phyloP scores from a whole-genome alignment of 2,329 filamentous ascomycete species.

The Monosporascus sp. region DNA sequence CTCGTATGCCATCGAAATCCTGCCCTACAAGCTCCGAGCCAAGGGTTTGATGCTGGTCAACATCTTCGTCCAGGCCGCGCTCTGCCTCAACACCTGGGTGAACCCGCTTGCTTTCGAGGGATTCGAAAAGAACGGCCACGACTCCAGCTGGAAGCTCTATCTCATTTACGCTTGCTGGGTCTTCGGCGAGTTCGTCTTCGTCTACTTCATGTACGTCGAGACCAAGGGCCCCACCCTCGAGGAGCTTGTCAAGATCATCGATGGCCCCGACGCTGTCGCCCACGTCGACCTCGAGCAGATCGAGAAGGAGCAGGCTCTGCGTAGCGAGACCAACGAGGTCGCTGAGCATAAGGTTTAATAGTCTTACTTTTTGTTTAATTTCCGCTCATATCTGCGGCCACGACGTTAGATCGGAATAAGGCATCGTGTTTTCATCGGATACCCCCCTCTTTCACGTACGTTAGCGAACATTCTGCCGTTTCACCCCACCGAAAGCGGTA shows the following conservation, averaged over 20 bases:
- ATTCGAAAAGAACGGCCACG: slow-evolving; percentile 32
- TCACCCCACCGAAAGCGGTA: no score
- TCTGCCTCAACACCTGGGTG: slow-evolving; percentile 48
- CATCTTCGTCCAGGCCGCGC: slow-evolving; percentile 47
- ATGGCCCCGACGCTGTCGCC: slow-evolving; percentile 51
- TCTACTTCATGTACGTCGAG: slow-evolving; percentile 54
- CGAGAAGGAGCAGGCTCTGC: slow-evolving; percentile 34
- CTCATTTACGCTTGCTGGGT: slow-evolving; percentile 54
- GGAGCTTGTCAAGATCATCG: slow-evolving; percentile 62
- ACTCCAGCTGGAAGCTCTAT: slow-evolving; percentile 48
- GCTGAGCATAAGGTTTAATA: slow-evolving; percentile 20
- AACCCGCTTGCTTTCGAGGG: slow-evolving; percentile 49
- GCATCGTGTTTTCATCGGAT: background rate
- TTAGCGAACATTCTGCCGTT: background rate
- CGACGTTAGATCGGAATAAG: background rate
- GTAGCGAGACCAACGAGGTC: slow-evolving; percentile 18
- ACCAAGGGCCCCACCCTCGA: slow-evolving; percentile 60
- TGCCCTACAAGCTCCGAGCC: slow-evolving; percentile 44
- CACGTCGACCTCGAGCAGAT: slow-evolving; percentile 39
- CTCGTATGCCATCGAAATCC: slow-evolving; percentile 46
- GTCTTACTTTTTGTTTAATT: background rate
- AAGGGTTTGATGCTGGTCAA: slow-evolving; percentile 54
- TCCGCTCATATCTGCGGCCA: background rate
- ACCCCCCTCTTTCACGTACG: background rate
- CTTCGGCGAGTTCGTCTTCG: slow-evolving; percentile 47